Evolutionary conservation across 2,329 filamentous ascomycete species (phyloP), one percentile per base, ranked within the genome.

Genomic region (Sclerotinia spermophila): DNA sequence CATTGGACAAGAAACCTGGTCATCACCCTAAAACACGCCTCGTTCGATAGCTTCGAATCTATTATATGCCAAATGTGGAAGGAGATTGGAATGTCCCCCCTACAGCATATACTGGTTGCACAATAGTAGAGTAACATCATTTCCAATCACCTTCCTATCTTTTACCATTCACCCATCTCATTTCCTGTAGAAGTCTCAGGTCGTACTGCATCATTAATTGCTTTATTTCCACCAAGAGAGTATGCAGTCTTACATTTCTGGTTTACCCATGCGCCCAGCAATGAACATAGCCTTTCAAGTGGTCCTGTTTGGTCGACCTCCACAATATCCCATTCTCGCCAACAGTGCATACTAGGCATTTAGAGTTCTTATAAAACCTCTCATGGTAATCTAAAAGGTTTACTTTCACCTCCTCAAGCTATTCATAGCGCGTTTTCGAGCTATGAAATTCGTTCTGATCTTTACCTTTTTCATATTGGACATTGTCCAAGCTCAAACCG

Each of bases 401-500:
- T 30, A 13, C 5, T 38, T 42, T 30, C 35, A 30, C 30, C 2
- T n/a, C 1, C n/a, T 66, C n/a, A 35, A 55, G 35, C 35, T 53
- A 53, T 53, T 48, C 44, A 30, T 24, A 66, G 45, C 45, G 11
- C 17, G n/a, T 40, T 17, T 5, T 3, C 38, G 13, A 35, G 66
- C 30, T 24, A 70, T 70, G 68, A 66, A 27, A 35, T 44, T 35
- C 21, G 48, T 30, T 33, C 44, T 17, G 62, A 30, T 40, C 19
- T 8, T 70, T 33, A 5, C 48, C 4, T 15, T 70, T 56, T 21
- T 58, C 6, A 45, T 65, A 61, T 35, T 55, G 3, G 40, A 30
- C 10, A n/a, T 48, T 27, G 67, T 44, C 21, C 56, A 69, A 33
- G 68, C 68, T 5, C 48, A 70, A 44, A 17, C 68, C 30, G 76